phyloP scores from a whole-genome alignment of 2,329 filamentous ascomycete species.

The Clonostachys rhizophaga region DNA sequence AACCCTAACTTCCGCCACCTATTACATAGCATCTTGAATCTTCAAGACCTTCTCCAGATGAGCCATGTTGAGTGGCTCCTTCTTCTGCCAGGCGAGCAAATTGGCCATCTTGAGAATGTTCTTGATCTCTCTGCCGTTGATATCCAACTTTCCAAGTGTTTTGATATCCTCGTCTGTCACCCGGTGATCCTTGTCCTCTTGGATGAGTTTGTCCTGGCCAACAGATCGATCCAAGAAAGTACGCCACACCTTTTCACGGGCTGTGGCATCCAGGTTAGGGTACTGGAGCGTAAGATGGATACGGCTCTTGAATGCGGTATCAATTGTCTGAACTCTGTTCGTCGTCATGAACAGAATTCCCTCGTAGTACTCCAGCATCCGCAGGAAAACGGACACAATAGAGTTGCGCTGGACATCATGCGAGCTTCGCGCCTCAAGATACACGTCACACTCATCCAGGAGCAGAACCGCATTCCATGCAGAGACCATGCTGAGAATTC shows the following conservation, averaged over 20 bases:
- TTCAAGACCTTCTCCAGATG: constrained; percentile 23
- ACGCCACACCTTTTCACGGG: constrained; percentile 30
- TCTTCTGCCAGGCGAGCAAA: constrained; percentile 21
- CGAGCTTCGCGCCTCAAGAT: constrained; percentile 24
- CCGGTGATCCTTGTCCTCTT: constrained; percentile 19
- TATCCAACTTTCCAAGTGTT: constrained; percentile 28
- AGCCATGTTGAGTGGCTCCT: constrained; percentile 15
- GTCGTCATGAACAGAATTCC: constrained; percentile 46
- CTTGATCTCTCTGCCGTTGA: constrained; percentile 48
- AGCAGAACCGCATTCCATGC: constrained; percentile 37
- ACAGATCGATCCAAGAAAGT: constrained; percentile 29
- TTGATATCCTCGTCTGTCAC: constrained; percentile 19
- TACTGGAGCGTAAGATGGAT: constrained; percentile 45
- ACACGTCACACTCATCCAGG: constrained; percentile 36
- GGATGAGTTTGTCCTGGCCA: constrained; percentile 7
- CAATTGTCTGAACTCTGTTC: constrained; percentile 41
- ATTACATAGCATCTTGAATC: constrained; percentile 10
- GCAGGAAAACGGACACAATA: constrained; percentile 38
- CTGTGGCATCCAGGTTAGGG: constrained; percentile 27
- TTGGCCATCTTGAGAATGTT: constrained; percentile 34
- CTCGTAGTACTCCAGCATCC: constrained; percentile 44
- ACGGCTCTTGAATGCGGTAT: constrained; percentile 39
- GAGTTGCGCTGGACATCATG: constrained; percentile 29
- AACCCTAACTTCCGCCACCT: too few relatives aligned
- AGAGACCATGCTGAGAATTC: constrained; percentile 61